phyloP scores from a whole-genome alignment of 2,329 filamentous ascomycete species.

The Aspergillus proliferans region DNA sequence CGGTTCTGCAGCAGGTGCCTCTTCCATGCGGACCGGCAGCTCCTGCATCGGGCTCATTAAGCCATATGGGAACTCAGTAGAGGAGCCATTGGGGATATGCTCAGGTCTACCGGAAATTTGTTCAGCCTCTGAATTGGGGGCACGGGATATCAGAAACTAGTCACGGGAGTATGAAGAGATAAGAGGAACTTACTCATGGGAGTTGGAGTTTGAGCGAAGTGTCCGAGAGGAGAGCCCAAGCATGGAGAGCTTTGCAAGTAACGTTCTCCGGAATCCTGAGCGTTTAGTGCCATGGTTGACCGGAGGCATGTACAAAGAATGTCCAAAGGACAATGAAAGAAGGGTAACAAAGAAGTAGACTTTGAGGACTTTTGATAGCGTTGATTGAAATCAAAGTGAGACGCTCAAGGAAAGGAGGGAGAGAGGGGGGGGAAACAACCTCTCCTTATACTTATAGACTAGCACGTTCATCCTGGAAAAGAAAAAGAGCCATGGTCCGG shows the following conservation, averaged over 20 bases:
- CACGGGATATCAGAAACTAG: slow-evolving; percentile 13
- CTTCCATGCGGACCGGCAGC: slow-evolving; percentile 8
- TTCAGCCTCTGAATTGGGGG: slow-evolving; percentile 24
- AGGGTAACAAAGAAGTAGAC: neutral
- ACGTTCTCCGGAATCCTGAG: slow-evolving; percentile 24
- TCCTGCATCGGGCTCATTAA: slow-evolving; percentile 10
- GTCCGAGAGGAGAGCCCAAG: slow-evolving; percentile 21
- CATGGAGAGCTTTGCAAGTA: slow-evolving; percentile 24
- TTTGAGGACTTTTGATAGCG: too few species aligned
- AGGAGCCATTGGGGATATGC: slow-evolving; percentile 5
- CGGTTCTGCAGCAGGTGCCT: slow-evolving; percentile 21
- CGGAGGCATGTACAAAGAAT: slow-evolving; percentile 10
- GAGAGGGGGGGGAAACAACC: neutral
- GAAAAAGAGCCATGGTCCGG: neutral
- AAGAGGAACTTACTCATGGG: slow-evolving; percentile 19
- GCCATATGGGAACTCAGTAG: slow-evolving; percentile 3
- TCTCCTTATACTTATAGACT: neutral
- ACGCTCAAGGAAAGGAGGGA: neutral
- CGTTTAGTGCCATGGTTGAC: slow-evolving; percentile 20
- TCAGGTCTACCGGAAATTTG: slow-evolving; percentile 16
- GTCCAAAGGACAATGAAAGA: neutral
- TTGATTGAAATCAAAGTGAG: neutral
- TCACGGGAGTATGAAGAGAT: neutral
- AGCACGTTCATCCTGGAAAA: neutral
- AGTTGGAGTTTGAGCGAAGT: slow-evolving; percentile 11